Conservation (phyloP, 176 grass and related monocot genomes). For the Alloteropsis semialata region DNA sequence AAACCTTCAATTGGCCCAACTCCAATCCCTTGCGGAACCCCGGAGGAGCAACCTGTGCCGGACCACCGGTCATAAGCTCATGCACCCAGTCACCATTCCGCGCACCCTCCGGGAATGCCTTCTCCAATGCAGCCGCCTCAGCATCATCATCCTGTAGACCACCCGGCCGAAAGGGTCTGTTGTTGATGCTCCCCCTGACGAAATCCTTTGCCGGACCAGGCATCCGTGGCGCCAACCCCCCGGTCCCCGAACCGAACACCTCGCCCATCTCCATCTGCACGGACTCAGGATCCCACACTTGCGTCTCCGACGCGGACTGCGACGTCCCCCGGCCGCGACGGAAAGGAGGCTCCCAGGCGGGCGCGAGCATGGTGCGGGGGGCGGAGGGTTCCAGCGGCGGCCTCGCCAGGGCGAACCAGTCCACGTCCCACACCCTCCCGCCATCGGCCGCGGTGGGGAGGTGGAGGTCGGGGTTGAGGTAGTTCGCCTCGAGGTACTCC, state of each 20-base stretch:
- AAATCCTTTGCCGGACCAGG: constrained; percentile 81
- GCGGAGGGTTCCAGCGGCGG: constrained; percentile 71
- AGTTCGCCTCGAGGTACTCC: constrained; percentile 74
- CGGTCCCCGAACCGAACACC: constrained; percentile 57
- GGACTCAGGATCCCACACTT: constrained; percentile 70
- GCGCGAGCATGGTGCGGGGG: constrained; percentile 53
- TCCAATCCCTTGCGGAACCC: constrained; percentile 76
- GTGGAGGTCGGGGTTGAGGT: constrained; percentile 76
- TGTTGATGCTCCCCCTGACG: constrained; percentile 85
- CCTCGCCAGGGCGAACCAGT: constrained; percentile 69
- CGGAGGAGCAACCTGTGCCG: constrained; percentile 53
- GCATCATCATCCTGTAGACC: constrained; percentile 45
- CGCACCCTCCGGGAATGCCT: constrained; percentile 50
- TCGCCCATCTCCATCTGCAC: constrained; percentile 67
- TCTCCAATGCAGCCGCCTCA: constrained; percentile 5
- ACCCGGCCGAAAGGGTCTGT: constrained; percentile 72
- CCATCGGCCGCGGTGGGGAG: constrained; percentile 56
- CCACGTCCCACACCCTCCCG: constrained; percentile 71
- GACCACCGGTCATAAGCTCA: constrained; percentile 55
- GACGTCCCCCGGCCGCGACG: constrained; percentile 15
- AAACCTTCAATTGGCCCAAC: constrained; percentile 80
- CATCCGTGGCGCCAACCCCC: constrained; percentile 53
- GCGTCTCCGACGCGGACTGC: not conserved
- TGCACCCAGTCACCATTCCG: constrained; percentile 63
- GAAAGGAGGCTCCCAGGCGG: constrained; percentile 81